Percentiles rank a stretch among this genome's conserved stretches.
These are phyloP conservation scores for Amanita exitialis DNA, from an alignment of 768 basidiomycete genomes.

Conservation along the genomic window DNA sequence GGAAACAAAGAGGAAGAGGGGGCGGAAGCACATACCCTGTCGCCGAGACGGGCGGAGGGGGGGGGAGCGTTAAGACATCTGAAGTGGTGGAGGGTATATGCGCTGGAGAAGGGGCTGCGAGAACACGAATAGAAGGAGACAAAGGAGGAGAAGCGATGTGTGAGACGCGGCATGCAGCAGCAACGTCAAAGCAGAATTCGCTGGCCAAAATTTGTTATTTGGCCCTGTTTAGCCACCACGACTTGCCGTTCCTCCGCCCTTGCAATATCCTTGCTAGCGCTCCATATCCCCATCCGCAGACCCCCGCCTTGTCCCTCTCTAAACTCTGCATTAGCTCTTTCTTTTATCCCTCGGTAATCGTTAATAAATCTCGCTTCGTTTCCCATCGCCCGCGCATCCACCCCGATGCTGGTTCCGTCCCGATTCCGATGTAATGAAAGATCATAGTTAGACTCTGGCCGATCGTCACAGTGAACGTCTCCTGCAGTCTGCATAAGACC, in stretches of 20 bases:
- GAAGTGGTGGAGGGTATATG: conserved; percentile 28
- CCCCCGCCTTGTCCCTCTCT: conserved; percentile 53
- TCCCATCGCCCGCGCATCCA: conserved; percentile 58
- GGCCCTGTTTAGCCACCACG: conserved; percentile 31
- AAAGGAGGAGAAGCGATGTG: conserved; percentile 43
- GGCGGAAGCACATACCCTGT: conserved; percentile 27
- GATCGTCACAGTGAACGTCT: conserved; percentile 72
- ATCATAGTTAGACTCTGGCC: conserved; percentile 77
- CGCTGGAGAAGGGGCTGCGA: conserved; percentile 24
- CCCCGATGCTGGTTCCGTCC: conserved; percentile 60
- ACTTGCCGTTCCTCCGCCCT: too few relatives aligned
- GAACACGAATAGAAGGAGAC: conserved; percentile 50
- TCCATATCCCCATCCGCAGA: conserved; percentile 72
- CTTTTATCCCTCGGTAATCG: conserved; percentile 74
- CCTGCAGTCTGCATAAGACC: conserved; percentile 26
- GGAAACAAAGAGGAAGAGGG: conserved; percentile 11
- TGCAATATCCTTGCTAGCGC: conserved; percentile 41
- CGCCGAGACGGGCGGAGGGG: conserved; percentile 18
- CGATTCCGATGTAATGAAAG: conserved; percentile 61
- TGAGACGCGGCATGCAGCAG: conserved; percentile 27
- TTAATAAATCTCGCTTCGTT: conserved; percentile 89
- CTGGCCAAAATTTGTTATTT: conserved; percentile 26
- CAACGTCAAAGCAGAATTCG: not conserved
- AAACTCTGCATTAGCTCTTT: conserved; percentile 64
- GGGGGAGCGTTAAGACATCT: conserved; percentile 21